Evolutionary conservation across 176 grass and related monocot genomes (phyloP).

Genomic region (Aegilops sharonensis): DNA sequence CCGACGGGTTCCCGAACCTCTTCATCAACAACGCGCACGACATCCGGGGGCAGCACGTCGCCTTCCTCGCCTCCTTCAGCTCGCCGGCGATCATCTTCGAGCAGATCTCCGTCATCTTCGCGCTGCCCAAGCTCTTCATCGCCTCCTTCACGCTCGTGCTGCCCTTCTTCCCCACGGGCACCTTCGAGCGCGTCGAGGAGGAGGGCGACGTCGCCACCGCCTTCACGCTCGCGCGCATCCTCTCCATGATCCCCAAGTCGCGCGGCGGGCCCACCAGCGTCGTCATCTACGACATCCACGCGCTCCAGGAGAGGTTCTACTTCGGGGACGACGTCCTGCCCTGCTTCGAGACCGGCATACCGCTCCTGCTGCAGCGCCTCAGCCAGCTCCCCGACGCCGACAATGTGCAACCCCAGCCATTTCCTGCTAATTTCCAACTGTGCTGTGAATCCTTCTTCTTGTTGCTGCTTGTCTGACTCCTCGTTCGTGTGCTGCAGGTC

Average conservation of each 20-base stretch:
- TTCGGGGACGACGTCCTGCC: constrained; percentile 81
- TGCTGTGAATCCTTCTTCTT: not conserved
- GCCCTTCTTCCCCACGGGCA: constrained; percentile 93
- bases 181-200: constrained; percentile 96
- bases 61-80: constrained; percentile 95
- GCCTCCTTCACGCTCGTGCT: constrained; percentile 90
- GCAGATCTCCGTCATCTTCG: constrained; percentile 92
- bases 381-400: constrained; percentile 61
- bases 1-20: constrained; percentile 94
- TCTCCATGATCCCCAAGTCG: constrained; percentile 87
- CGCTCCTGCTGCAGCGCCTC: constrained; percentile 71
- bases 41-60: constrained; percentile 92
- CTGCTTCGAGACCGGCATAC: constrained; percentile 82
- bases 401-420: constrained; percentile 41
- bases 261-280: constrained; percentile 89
- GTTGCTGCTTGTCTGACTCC: not conserved
- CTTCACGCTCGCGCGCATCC: constrained; percentile 80
- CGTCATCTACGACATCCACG: constrained; percentile 98
- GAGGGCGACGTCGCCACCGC: constrained; percentile 97
- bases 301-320: constrained; percentile 78
- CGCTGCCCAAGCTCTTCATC: constrained; percentile 89
- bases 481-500: constrained; percentile 46
- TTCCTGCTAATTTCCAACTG: not conserved
- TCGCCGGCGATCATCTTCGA: constrained; percentile 83
- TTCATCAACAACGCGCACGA: constrained; percentile 92